A percentile compares a stretch with the other conserved stretches of the same genome.
Evolutionary conservation across 2,329 filamentous ascomycete species (phyloP).

Genomic region (Nigrograna mackinnonii): DNA sequence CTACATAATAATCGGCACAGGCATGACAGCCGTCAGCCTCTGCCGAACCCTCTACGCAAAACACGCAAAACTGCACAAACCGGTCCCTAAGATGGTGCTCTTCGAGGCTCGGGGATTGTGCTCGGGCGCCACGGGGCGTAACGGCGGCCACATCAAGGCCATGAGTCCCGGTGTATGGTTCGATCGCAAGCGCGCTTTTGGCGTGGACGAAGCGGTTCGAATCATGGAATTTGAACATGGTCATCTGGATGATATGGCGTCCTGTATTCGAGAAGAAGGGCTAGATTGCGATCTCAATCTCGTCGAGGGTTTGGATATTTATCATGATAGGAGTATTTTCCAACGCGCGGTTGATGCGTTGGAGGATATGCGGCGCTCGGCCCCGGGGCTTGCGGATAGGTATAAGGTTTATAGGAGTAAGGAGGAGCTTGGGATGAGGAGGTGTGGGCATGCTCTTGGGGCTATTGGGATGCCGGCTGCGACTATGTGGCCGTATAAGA

Average conservation of each 20-base stretch:
- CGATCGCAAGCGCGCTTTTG: conserved; percentile 47
- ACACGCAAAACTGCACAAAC: conserved; percentile 20
- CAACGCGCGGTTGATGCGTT: background rate
- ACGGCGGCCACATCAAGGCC: conserved; percentile 1
- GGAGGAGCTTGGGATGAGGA: no score
- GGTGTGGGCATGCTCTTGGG: conserved; percentile 15
- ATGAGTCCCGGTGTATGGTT: conserved; percentile 46
- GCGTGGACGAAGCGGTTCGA: conserved; percentile 52
- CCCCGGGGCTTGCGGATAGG: background rate
- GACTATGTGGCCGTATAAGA: background rate
- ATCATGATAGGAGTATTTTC: conserved; percentile 53
- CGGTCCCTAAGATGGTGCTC: conserved; percentile 4
- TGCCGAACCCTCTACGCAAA: conserved; percentile 41
- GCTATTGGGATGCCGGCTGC: conserved; percentile 28
- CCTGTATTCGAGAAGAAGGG: conserved; percentile 54
- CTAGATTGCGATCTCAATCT: conserved; percentile 49
- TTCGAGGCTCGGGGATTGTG: background rate
- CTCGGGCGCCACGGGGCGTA: background rate
- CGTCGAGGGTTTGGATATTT: conserved; percentile 60
- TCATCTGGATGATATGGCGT: conserved; percentile 59
- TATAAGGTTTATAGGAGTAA: background rate
- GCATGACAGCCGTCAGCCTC: conserved; percentile 43
- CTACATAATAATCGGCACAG: conserved; percentile 43
- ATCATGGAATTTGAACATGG: conserved; percentile 45
- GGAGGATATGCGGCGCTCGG: background rate